Evolutionary conservation across 805 yeast species (phyloP).

Genomic region (Yamadazyma sp.): DNA sequence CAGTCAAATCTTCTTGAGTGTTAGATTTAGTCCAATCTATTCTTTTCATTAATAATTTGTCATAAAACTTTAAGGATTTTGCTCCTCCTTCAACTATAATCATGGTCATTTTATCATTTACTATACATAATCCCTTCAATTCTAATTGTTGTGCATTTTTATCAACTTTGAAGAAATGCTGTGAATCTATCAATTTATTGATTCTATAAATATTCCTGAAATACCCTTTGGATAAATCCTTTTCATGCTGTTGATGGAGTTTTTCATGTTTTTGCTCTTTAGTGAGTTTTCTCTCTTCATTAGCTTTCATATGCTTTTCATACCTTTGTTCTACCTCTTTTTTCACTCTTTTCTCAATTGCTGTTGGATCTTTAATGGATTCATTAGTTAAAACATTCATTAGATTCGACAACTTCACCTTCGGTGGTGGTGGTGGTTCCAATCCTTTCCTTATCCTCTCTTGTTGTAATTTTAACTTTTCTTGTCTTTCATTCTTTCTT

Average conservation of each 20-base stretch:
- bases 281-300: slow-evolving; percentile 59
- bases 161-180: slow-evolving; percentile 71
- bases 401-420: slow-evolving; percentile 74
- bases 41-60: slow-evolving; percentile 55
- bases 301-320: slow-evolving; percentile 54
- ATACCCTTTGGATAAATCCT: slow-evolving; percentile 51
- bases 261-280: slow-evolving; percentile 58
- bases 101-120: slow-evolving; percentile 46
- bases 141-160: slow-evolving; percentile 73
- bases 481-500: slow-evolving; percentile 66
- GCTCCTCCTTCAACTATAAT: slow-evolving; percentile 75
- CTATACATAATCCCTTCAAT: slow-evolving; percentile 60
- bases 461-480: slow-evolving; percentile 64
- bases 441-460: slow-evolving; percentile 77
- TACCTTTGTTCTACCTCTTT: slow-evolving; percentile 64
- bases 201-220: slow-evolving; percentile 59
- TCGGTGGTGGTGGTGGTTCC: slow-evolving; percentile 86
- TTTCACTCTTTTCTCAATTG: slow-evolving; percentile 69
- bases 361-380: slow-evolving; percentile 85
- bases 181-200: slow-evolving; percentile 53
- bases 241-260: slow-evolving; percentile 37
- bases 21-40: slow-evolving; percentile 62
- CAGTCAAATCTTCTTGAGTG: slow-evolving; percentile 29
- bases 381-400: slow-evolving; percentile 85
- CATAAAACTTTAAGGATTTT: slow-evolving; percentile 58